Conservation (phyloP, 202 grass and related monocot species). For the Zoysia matrella region DNA sequence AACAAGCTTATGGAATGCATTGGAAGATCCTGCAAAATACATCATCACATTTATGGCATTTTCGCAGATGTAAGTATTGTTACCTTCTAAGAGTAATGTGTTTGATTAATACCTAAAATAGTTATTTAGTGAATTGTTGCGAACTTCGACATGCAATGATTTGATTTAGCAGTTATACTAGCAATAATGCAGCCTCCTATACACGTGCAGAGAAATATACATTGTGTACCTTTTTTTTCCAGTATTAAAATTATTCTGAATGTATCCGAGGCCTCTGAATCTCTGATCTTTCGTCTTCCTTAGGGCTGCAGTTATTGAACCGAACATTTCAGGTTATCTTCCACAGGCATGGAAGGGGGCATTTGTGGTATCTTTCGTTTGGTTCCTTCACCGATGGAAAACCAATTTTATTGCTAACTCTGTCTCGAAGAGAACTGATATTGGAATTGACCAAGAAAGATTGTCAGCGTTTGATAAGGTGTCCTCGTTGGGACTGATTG, state of each 20-base stretch:
- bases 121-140: not conserved
- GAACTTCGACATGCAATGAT: not conserved
- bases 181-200: not conserved
- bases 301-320: constrained; percentile 63
- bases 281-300: constrained; percentile 30
- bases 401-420: constrained; percentile 56
- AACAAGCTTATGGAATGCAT: constrained; percentile 71
- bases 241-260: constrained; percentile 10
- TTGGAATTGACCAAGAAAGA: constrained; percentile 54
- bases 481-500: constrained; percentile 63
- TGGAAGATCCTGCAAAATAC: constrained; percentile 79
- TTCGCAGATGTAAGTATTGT: constrained; percentile 59
- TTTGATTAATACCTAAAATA: not conserved
- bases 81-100: constrained; percentile 3
- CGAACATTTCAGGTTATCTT: constrained; percentile 59
- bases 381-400: constrained; percentile 82
- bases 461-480: constrained; percentile 71
- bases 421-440: constrained; percentile 35
- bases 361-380: constrained; percentile 63
- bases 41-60: constrained; percentile 79
- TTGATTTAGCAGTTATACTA: not conserved
- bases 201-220: not conserved
- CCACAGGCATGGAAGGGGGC: constrained; percentile 64
- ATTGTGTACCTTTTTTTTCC: not conserved
- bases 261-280: constrained; percentile 4